Base-by-base conservation (phyloP, 495 filamentous ascomycete genomes). In the Penicillium daleae region DNA sequence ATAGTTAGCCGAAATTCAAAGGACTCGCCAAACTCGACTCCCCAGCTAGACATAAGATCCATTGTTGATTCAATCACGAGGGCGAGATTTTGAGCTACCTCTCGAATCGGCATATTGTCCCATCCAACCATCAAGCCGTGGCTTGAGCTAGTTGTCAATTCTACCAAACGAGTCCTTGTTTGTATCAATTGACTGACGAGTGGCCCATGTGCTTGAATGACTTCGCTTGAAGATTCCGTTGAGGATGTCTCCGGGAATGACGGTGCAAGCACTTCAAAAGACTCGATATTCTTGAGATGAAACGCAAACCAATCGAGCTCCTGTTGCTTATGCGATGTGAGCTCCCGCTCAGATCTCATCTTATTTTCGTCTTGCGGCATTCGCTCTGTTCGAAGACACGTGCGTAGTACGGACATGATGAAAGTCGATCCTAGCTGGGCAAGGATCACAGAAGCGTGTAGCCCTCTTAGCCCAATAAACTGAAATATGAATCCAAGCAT, bases 221-320 rank as follows among this genome's bases (percentile, higher is more conserved):
- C 13, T 19, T 29, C 26, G 17, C 19, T 7, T 42, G 56, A 32
- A 6, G 56, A 27, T 19, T 61, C 60, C 9, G 56, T 61, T 13
- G 46, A 63, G 8, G 58, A 59, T 10, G 66, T 61, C 2, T 21
- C 53, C 15, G 57, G 40, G 0, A 33, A 50, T 2, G 51, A 31
- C 1, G 49, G 48, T 0, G 62, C 63, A 9, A 66, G 37, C 5
- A 74, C 40, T 7, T 60, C 53, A 27, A 80, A 75, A 0, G 71
- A 71, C 2, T 68, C 56, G 2, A 76, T 60, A 0, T 71, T 31
- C 12, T 72, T 67, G 0, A 79, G 70, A 54, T 72, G 64, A 33
- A 78, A 77, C 0, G 79, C 74, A 57, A 85, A 78, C 63, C 69
- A 80, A 37, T 85, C 81, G 2, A 85, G 48, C 51, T 85, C 82